Conservation (phyloP, 306 rosid species). For the Astragalus membranaceus region DNA sequence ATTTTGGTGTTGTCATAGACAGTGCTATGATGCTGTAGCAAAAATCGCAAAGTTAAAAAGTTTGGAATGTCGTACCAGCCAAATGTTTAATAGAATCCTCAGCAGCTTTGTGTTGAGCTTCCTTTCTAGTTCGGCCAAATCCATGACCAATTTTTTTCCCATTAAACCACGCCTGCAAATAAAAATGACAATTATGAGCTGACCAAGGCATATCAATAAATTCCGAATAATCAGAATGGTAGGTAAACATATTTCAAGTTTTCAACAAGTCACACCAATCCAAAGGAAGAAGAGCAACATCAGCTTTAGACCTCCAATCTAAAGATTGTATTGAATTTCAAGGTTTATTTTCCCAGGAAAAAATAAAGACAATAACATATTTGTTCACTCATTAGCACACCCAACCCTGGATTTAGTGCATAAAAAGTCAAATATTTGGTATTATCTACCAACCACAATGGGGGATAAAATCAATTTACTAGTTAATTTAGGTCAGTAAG, state of each 20-base stretch:
- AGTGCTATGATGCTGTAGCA: neutral
- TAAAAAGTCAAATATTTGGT: neutral
- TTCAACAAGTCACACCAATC: neutral
- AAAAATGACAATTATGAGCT: conserved; percentile 14
- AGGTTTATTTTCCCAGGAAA: conserved; percentile 7
- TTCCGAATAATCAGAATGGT: conserved; percentile 6
- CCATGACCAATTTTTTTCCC: conserved; percentile 90
- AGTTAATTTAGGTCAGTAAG: neutral
- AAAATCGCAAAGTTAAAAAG: conserved; percentile 7
- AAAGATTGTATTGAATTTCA: neutral
- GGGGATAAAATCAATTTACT: neutral
- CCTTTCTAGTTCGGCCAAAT: conserved; percentile 81
- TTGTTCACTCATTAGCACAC: neutral
- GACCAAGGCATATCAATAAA: conserved; percentile 13
- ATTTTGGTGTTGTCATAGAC: neutral
- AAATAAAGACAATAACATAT: neutral
- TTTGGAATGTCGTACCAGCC: conserved; percentile 53
- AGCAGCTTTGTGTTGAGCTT: conserved; percentile 80
- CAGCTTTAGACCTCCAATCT: conserved; percentile 4
- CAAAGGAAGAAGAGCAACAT: conserved; percentile 11
- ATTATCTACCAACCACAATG: neutral
- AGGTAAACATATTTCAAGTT: neutral
- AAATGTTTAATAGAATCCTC: conserved; percentile 76
- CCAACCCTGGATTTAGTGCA: neutral
- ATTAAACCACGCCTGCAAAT: conserved; percentile 73